Evolutionary conservation across 495 filamentous ascomycete genomes (phyloP).

Genomic region (Penicillium parvum): DNA sequence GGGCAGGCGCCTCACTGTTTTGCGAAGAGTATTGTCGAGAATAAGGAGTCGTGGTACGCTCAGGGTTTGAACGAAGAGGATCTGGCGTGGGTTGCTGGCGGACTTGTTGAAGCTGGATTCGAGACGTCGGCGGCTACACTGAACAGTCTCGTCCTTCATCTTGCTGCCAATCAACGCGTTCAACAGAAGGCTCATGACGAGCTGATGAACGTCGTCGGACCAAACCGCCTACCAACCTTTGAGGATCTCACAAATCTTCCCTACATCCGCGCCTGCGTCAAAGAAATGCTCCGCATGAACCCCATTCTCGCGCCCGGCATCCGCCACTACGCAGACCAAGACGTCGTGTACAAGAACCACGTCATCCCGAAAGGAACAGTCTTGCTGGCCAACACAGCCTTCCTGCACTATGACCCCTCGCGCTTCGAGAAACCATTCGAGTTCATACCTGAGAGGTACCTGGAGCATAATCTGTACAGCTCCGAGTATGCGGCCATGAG

Average conservation of each 20-base stretch:
- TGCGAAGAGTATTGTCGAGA: not conserved
- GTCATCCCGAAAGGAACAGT: constrained; percentile 39
- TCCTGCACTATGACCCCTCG: constrained; percentile 36
- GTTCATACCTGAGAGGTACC: constrained; percentile 41
- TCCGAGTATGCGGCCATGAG: constrained; percentile 17
- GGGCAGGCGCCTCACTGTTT: not conserved
- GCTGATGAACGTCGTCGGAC: not conserved
- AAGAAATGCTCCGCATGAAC: constrained; percentile 57
- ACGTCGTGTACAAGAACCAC: constrained; percentile 48
- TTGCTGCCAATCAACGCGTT: constrained; percentile 4
- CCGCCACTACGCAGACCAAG: constrained; percentile 47
- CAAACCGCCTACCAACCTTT: constrained; percentile 15
- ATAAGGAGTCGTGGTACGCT: not conserved
- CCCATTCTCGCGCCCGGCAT: constrained; percentile 49
- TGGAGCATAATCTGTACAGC: constrained; percentile 36
- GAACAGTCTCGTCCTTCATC: not conserved
- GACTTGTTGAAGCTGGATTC: not conserved
- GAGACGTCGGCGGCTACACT: not conserved
- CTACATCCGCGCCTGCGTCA: constrained; percentile 50
- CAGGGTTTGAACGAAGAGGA: not conserved
- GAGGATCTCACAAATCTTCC: constrained; percentile 43
- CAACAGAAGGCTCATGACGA: not conserved
- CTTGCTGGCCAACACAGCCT: constrained; percentile 36
- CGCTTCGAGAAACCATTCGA: constrained; percentile 30
- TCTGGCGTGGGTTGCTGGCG: not conserved